Evolutionary conservation across 495 filamentous ascomycete genomes (phyloP).

Genomic region (Cetradonia linearis): DNA sequence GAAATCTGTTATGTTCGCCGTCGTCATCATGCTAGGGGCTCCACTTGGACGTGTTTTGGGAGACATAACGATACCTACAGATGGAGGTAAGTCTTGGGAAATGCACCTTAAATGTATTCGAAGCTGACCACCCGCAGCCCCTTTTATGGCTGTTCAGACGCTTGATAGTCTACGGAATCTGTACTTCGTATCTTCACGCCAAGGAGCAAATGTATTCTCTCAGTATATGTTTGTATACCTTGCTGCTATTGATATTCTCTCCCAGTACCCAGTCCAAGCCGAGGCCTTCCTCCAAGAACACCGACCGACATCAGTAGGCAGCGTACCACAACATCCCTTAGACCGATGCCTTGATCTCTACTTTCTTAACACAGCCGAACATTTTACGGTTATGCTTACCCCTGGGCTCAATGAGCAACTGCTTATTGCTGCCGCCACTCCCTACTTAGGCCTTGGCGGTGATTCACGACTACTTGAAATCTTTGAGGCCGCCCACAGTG

Average conservation of each 20-base stretch:
- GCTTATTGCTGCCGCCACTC: slow-evolving; percentile 59
- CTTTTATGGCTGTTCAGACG: slow-evolving; percentile 62
- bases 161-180: slow-evolving; percentile 73
- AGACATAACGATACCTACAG: slow-evolving; percentile 42
- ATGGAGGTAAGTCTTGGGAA: slow-evolving; percentile 36
- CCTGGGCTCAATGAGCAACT: slow-evolving; percentile 58
- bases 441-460: slow-evolving; percentile 62
- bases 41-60: slow-evolving; percentile 58
- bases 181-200: slow-evolving; percentile 76
- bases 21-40: slow-evolving; percentile 65
- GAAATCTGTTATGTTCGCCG: slow-evolving; percentile 67
- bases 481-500: slow-evolving; percentile 86
- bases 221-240: slow-evolving; percentile 80
- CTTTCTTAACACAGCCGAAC: slow-evolving; percentile 84
- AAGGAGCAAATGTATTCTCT: slow-evolving; percentile 62
- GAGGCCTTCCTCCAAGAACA: slow-evolving; percentile 61
- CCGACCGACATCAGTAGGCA: slow-evolving; percentile 45
- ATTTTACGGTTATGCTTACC: slow-evolving; percentile 64
- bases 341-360: slow-evolving; percentile 76
- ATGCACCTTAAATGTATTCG: background rate
- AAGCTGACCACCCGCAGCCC: slow-evolving; percentile 36
- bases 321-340: slow-evolving; percentile 63
- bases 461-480: slow-evolving; percentile 59
- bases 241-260: slow-evolving; percentile 78
- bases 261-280: slow-evolving; percentile 58